Conservation (phyloP, 106 monocot genomes). For the Phalaenopsis equestris region DNA sequence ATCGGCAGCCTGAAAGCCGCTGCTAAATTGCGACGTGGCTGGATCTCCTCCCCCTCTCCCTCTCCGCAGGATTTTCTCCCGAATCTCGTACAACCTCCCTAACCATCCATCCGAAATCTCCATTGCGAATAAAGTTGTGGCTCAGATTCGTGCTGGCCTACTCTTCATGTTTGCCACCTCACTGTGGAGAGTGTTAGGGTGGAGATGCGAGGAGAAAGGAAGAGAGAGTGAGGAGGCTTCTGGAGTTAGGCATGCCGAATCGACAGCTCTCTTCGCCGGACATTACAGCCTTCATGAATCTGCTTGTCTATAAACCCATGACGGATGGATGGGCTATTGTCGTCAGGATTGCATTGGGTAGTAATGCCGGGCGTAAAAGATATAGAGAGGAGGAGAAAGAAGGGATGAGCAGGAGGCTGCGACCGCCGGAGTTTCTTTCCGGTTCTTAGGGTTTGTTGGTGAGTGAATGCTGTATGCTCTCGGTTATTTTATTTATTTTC, state of each 20-base stretch:
- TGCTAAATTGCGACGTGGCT: neutral
- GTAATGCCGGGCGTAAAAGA: neutral
- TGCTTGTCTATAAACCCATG: slow-evolving; percentile 5
- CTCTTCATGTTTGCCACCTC: slow-evolving; percentile 1
- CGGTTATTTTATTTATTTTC: neutral
- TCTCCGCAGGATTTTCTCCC: neutral
- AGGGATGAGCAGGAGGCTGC: neutral
- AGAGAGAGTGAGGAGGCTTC: slow-evolving; percentile 1
- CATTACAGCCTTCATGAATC: slow-evolving; percentile 4
- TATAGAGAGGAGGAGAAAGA: neutral
- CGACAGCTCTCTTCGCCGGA: slow-evolving; percentile 12
- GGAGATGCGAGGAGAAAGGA: neutral
- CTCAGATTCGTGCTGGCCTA: slow-evolving; percentile 41
- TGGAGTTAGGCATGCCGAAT: slow-evolving; percentile 12
- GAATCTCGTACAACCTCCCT: neutral
- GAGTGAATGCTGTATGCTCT: neutral
- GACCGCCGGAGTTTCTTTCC: slow-evolving; percentile 5
- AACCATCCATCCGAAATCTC: neutral
- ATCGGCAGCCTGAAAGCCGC: neutral
- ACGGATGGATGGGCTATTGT: neutral
- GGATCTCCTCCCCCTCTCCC: no score
- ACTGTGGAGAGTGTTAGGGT: slow-evolving; percentile 9
- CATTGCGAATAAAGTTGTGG: slow-evolving; percentile 47
- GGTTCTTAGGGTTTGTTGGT: neutral
- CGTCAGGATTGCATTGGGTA: neutral